A percentile compares a stretch with the other conserved stretches of the same genome.
Conservation (phyloP, 2,329 filamentous ascomycete genomes). For the Neurospora sp. region DNA sequence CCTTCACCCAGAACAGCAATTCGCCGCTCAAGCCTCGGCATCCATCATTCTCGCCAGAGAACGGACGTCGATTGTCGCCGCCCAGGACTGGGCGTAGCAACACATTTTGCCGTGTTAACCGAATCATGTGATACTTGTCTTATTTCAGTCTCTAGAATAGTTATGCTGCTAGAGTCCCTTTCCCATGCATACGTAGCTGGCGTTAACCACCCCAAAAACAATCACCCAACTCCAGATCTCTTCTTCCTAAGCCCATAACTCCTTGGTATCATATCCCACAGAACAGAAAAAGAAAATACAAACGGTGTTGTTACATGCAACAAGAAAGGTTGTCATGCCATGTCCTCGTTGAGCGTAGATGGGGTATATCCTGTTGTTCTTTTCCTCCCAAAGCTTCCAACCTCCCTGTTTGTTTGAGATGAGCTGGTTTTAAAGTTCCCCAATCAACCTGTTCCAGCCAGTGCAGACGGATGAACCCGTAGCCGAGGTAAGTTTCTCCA, state of each 20-base stretch:
- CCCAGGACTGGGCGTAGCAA: background rate
- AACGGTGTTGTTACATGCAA: background rate
- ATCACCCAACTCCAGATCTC: background rate
- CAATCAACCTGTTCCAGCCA: constrained; percentile 12
- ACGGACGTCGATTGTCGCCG: background rate
- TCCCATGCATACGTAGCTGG: background rate
- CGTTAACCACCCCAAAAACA: background rate
- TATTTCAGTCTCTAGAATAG: background rate
- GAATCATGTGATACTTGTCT: background rate
- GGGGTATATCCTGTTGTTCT: background rate
- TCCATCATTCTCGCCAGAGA: background rate
- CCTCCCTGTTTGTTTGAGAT: background rate
- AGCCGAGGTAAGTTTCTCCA: background rate
- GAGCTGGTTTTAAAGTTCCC: background rate
- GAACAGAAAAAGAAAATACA: background rate
- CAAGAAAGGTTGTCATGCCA: background rate
- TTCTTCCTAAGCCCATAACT: background rate
- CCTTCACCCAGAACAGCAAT: background rate
- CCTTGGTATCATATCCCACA: background rate
- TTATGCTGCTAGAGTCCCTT: background rate
- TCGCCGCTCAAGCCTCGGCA: background rate
- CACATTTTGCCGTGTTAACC: background rate
- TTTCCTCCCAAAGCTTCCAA: background rate
- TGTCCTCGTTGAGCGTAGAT: background rate
- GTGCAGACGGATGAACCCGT: background rate